Base-by-base conservation (phyloP, 257 asterid genomes). In the Fraxinus pennsylvanica region DNA sequence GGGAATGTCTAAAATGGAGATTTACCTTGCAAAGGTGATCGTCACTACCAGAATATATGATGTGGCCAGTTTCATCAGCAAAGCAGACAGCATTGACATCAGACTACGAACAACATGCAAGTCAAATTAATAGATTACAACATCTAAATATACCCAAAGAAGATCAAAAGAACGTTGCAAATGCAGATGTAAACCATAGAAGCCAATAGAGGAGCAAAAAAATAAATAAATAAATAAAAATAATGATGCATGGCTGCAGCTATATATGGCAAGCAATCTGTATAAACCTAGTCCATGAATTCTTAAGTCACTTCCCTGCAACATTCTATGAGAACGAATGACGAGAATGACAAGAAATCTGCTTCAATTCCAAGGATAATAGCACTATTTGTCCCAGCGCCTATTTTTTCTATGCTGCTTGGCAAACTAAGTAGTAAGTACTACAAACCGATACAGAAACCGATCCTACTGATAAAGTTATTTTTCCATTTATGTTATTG, bases 41-140 rank as follows among this genome's bases (percentile, higher is more conserved):
- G 33, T 95, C 99, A 27, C 99, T 95, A 80, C 99, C 99, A n/a
- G 99, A 95, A 84, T 91, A 95, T 74, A 95, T 89, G 79, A 93
- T 80, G 83, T 95, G 93, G 68, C 99, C 98, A 61, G 89, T 89
- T 82, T 93, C 99, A 77, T 95, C 99, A 22, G 97, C 99, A 86
- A 93, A 95, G 89, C 99, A 93, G 39, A 95, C 99, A 76, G 97
- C 90, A 87, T 95, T 95, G 66, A 95, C 97, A 88, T 95, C 99
- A 83, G 91, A 86, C 99, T 95, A 98, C 90, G 84, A 84, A 30
- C 81, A 80, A 80, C 14, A 63, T 25, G 6, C 17, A 63, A 63
- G 35, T 63, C 32, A 22, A 27, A 22, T 59, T 59, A 63, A 63
- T 22, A 63, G 22, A 63, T 63, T 63, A 22, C 17, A 63, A 25